Evolutionary conservation across 2,329 filamentous ascomycete species (phyloP), one percentile per base, ranked within the genome.

Genomic region (Metarhizium humberi): DNA sequence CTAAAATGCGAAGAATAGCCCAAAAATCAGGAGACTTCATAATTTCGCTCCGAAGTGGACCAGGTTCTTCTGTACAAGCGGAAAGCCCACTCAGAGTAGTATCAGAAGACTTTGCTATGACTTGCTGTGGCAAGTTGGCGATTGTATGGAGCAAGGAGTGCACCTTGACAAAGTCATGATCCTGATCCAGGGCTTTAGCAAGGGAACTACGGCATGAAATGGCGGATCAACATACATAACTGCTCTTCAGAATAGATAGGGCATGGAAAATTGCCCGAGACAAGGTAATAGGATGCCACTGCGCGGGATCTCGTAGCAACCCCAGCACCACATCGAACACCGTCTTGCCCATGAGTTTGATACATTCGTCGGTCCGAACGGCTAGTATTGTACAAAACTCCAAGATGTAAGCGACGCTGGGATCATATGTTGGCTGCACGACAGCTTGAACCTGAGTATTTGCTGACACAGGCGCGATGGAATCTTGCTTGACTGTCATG

Each of bases 1-100:
- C 84, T 18, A 99, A 75, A 36, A 84, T 81, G 58, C 90, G 86
- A 53, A 99, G 76, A 14, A 96, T 88, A 5, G 87, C 87, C 94
- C 94, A 99, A 70, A 99, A 97, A 66, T 99, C 94, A 0, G 94
- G 94, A 18, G 92, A 97, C 14, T 90, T 92, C 72, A 95, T 95
- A 62, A 97, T 88, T 72, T 97, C 92, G 62, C 89, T 96, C 56
- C 90, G 85, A 32, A 99, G 75, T 13, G 88, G 84, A 30, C 85
- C 85, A 0, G 90, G 84, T 57, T 87, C 83, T 52, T 87, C 84
- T 61, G 96, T 88, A 64, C 92, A 96, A 48, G 85, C 78, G 48
- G 85, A 82, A 30, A 99, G 75, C 0, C 92, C 92, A 63, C 88
- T 86, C 18, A 96, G 76, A 1, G 95, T 82, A 4, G 90, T 81